These are phyloP conservation scores for Zasmidium cellare DNA, from an alignment of 2,329 filamentous ascomycete species.

Conservation along the genomic window DNA sequence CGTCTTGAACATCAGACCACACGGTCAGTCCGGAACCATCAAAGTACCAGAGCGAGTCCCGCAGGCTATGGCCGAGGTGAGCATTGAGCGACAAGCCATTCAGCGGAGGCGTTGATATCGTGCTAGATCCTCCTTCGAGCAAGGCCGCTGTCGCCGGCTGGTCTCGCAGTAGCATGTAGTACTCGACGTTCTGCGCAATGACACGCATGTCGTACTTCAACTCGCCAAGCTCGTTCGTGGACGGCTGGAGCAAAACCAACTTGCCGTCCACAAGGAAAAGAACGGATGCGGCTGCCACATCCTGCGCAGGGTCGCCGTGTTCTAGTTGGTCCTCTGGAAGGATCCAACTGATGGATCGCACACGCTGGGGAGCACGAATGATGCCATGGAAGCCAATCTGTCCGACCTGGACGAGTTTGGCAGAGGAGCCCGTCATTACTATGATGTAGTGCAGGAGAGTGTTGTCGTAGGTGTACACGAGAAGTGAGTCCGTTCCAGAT, in stretches of 20 bases:
- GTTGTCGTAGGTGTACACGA: conserved; percentile 98
- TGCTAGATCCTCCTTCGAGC: conserved; percentile 12
- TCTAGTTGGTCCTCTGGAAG: conserved; percentile 85
- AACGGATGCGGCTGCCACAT: conserved; percentile 90
- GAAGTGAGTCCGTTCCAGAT: conserved; percentile 87
- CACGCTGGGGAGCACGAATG: conserved; percentile 86
- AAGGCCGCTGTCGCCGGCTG: conserved; percentile 47
- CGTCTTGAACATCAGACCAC: conserved; percentile 86
- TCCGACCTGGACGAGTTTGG: conserved; percentile 87
- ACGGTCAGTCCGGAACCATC: conserved; percentile 82
- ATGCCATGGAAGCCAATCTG: conserved; percentile 98
- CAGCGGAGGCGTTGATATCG: conserved; percentile 19
- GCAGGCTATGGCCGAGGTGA: conserved; percentile 55
- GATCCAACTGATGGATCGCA: conserved; percentile 93
- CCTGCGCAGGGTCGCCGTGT: conserved; percentile 91
- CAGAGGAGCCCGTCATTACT: conserved; percentile 61
- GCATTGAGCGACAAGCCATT: conserved; percentile 22
- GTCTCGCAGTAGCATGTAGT: conserved; percentile 89
- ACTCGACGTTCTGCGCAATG: conserved; percentile 93
- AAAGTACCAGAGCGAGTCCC: conserved; percentile 92
- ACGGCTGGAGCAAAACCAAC: conserved; percentile 85
- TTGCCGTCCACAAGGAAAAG: conserved; percentile 97
- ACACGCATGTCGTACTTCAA: conserved; percentile 98
- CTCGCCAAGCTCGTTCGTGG: conserved; percentile 75
- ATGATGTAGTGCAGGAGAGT: conserved; percentile 94